Evolutionary conservation across 495 filamentous ascomycete genomes (phyloP), one percentile per base, ranked within the genome.

Genomic region (Pseudomonodictys pantanalensis): DNA sequence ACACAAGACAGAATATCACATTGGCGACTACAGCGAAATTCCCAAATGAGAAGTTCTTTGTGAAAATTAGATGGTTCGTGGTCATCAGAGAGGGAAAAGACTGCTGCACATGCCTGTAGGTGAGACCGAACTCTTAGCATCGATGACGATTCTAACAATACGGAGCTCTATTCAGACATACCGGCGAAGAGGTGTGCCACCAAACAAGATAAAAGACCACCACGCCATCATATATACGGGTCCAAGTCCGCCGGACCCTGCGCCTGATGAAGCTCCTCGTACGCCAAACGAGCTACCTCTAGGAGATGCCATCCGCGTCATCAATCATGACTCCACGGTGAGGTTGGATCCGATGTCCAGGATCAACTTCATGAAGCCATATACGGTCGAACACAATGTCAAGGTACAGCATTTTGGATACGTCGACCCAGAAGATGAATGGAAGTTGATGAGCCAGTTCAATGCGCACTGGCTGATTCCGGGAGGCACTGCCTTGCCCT

Each of bases 301-400:
- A 17, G 38, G 47, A 29, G 26, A 49, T 2, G 8, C 56, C 7
- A 60, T 60, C 20, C 33, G 43, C 7, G 56, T 60, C 2, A 24
- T 45, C 0, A 3, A 32, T 5, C 20, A 39, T 24, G 18, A 56
- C 5, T 12, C 11, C 7, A 28, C 11, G 18, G 51, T 28, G 22
- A 56, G 43, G 33, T 12, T 62, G 22, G 43, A 56, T 26, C 51
- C 52, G 1, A 70, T 73, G 68, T 78, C 76, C 1, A 66, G 76
- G 10, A 28, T 79, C 12, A 78, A 79, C 45, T 78, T 76, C 47
- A 70, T 65, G 22, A 79, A 79, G 38, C 51, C 73, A 3, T 73
- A 79, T 60, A 76, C 77, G 0, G 75, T 79, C 10, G 75, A 81
- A 60, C 76, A 79, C 49, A 78, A 79, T 43, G 60, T 76, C 10